Evolutionary conservation across 139 green algal genomes (phyloP).

Genomic region (Micractinium sp.): DNA sequence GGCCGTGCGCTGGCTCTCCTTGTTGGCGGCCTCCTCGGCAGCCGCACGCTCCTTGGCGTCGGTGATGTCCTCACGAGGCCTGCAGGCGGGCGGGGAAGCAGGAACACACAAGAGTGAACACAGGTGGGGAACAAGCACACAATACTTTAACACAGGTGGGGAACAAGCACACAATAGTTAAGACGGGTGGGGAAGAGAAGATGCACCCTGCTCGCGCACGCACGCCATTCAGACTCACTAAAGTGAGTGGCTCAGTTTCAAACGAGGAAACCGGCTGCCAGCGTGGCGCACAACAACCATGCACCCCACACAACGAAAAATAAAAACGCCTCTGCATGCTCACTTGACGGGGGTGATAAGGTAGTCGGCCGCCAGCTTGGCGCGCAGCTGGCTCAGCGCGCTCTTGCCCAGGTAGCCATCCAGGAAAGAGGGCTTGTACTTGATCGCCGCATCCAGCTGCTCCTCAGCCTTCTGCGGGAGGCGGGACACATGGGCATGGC

Average conservation of each 20-base stretch:
- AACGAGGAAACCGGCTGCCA: no score
- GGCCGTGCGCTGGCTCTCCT: constrained; percentile 19
- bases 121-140: not conserved
- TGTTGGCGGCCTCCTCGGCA: constrained; percentile 47
- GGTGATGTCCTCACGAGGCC: constrained; percentile 34
- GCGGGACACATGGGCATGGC: no score
- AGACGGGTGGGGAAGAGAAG: no score
- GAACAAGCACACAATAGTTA: no score
- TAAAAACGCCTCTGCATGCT: not conserved
- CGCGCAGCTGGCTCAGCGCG: constrained; percentile 38
- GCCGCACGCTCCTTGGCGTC: constrained; percentile 40
- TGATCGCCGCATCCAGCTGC: constrained; percentile 43
- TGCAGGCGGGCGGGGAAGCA: not conserved
- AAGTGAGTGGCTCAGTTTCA: no score
- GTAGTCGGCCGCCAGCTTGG: constrained; percentile 53
- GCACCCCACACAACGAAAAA: not conserved
- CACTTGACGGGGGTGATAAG: constrained; percentile 34
- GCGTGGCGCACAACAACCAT: not conserved
- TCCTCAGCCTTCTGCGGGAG: constrained; percentile 21
- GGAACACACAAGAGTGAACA: not conserved
- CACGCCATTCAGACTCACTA: no score
- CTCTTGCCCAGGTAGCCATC: constrained; percentile 43
- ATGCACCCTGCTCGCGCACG: no score
- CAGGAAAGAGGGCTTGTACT: constrained; percentile 42
- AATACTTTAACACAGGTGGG: no score